A percentile compares a stretch with the other conserved stretches of the same genome.
Conservation (phyloP, 2,329 filamentous ascomycete species). For the Acrocalymma vagum region DNA sequence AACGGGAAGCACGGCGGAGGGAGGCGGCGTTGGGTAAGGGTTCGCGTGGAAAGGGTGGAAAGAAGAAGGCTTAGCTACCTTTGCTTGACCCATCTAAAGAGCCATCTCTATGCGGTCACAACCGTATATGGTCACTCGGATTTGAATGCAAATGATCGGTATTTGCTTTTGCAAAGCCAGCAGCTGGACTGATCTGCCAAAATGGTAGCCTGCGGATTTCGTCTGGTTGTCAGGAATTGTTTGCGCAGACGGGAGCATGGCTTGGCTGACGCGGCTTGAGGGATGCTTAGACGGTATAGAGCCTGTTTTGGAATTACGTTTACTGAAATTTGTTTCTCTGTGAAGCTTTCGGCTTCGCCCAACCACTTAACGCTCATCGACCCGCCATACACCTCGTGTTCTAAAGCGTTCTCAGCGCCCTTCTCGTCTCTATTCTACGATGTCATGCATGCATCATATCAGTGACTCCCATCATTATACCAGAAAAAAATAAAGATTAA, state of each 20-base stretch:
- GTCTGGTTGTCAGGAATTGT: constrained; percentile 14
- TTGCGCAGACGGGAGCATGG: constrained; percentile 13
- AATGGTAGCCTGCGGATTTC: constrained; percentile 6
- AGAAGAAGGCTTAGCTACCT: constrained; percentile 46
- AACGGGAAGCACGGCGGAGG: constrained; percentile 57
- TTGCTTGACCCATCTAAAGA: too few relatives aligned
- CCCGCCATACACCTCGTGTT: too few relatives aligned
- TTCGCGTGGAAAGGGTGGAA: constrained; percentile 49
- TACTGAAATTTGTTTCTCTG: too few relatives aligned
- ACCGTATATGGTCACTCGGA: not conserved
- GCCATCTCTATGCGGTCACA: not conserved
- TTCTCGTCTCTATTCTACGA: too few relatives aligned
- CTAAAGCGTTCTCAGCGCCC: too few relatives aligned
- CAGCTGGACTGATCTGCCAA: constrained; percentile 18
- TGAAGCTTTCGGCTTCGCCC: not conserved
- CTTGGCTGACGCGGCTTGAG: constrained; percentile 2
- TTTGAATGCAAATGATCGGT: constrained; percentile 16
- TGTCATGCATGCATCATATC: too few relatives aligned
- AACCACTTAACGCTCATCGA: too few relatives aligned
- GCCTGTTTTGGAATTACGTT: too few relatives aligned
- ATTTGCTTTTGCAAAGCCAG: constrained; percentile 35
- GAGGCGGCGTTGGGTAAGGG: constrained; percentile 56
- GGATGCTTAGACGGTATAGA: constrained; percentile 14
- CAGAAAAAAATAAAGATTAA: too few relatives aligned
- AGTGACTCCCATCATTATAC: too few relatives aligned